Conservation (phyloP, 768 basidiomycete species). For the Lentinula sp. region DNA sequence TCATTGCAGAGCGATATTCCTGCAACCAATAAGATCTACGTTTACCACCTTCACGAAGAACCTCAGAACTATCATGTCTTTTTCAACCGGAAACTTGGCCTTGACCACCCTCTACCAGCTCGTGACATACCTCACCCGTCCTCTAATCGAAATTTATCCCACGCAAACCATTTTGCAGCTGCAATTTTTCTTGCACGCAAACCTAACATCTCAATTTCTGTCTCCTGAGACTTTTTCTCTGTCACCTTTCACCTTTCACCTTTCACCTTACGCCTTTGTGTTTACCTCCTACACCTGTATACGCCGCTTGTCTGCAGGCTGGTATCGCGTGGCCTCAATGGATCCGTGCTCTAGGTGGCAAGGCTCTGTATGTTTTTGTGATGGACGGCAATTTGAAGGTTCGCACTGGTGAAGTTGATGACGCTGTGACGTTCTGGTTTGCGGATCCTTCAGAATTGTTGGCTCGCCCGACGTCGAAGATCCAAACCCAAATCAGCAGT, state of each 20-base stretch:
- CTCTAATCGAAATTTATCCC: neutral
- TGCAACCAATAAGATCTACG: neutral
- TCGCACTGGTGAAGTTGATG: neutral
- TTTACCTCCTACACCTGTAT: constrained; percentile 2
- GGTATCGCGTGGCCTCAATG: neutral
- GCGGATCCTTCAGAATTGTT: neutral
- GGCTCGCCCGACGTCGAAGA: neutral
- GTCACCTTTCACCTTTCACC: constrained; percentile 2
- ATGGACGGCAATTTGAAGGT: constrained; percentile 2
- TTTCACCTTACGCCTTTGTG: neutral
- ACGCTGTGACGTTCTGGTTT: constrained; percentile 3
- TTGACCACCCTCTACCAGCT: neutral
- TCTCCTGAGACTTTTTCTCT: neutral
- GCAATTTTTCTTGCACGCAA: neutral
- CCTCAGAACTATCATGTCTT: neutral
- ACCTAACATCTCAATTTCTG: neutral
- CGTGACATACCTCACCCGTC: constrained; percentile 1
- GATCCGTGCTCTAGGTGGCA: constrained; percentile 2
- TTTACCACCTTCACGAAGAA: neutral
- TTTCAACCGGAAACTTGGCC: neutral
- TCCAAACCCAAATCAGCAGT: neutral
- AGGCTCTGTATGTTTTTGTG: neutral
- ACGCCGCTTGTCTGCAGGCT: constrained; percentile 4
- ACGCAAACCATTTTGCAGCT: neutral
- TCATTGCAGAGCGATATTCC: neutral